Percentiles rank a stretch among this genome's conserved stretches.
Evolutionary conservation across 805 yeast genomes (phyloP).

Genomic region (Babjeviella inositovora): DNA sequence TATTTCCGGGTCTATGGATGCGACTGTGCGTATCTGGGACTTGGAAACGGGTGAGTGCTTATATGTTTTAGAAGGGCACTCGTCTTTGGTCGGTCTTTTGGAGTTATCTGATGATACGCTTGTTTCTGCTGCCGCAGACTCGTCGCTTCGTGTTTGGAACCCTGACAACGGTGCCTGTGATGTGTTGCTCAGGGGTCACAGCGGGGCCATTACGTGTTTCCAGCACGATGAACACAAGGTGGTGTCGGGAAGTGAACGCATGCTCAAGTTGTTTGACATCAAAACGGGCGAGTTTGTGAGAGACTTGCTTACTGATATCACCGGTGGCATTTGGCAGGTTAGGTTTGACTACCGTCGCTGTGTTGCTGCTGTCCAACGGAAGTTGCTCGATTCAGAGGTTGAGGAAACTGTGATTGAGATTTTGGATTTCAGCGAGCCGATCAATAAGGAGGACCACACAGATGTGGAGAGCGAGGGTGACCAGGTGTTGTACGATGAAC

Average conservation of each 20-base stretch:
- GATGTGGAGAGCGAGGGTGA: too few relatives aligned
- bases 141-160: constrained; percentile 86
- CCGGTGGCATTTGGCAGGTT: constrained; percentile 92
- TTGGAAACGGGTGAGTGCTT: constrained; percentile 57
- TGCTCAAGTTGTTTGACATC: constrained; percentile 80
- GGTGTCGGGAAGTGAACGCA: constrained; percentile 79
- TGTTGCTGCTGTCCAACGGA: constrained; percentile 75
- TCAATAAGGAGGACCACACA: too few relatives aligned
- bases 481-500: too few relatives aligned
- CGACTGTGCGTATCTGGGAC: constrained; percentile 83
- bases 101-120: constrained; percentile 61
- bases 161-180: constrained; percentile 56
- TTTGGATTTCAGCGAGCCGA: constrained; percentile 46
- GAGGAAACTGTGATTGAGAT: constrained; percentile 65
- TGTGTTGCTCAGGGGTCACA: too few relatives aligned
- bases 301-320: constrained; percentile 55
- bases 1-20: constrained; percentile 84
- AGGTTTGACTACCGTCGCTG: constrained; percentile 71
- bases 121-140: constrained; percentile 93
- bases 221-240: constrained; percentile 74
- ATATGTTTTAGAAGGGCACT: constrained; percentile 70
- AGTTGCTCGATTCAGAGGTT: constrained; percentile 26
- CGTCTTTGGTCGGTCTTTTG: constrained; percentile 76
- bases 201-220: constrained; percentile 83
- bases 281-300: constrained; percentile 61